A percentile compares a stretch with the other conserved stretches of the same genome.
Conservation (phyloP, 805 yeast species). For the Wickerhamiella lipophila region DNA sequence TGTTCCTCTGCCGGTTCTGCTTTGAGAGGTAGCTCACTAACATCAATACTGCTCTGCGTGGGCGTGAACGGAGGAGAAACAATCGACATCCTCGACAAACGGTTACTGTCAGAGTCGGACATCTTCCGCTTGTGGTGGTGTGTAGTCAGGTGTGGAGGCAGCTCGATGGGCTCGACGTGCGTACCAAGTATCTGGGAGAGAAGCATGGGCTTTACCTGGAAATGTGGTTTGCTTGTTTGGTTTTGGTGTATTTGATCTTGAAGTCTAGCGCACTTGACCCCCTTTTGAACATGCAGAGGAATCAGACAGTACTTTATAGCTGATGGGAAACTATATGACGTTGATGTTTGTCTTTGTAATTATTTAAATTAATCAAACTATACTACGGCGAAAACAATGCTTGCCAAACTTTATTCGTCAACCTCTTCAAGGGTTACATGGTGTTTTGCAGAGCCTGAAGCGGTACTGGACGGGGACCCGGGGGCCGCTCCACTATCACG, state of each 20-base stretch:
- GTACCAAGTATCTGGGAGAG: background rate
- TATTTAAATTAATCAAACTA: background rate
- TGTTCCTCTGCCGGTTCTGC: background rate
- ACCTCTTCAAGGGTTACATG: constrained; percentile 12
- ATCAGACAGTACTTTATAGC: no score
- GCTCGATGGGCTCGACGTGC: background rate
- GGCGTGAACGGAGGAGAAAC: constrained; percentile 30
- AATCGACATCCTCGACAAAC: constrained; percentile 22
- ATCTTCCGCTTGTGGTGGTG: background rate
- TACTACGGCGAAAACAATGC: background rate
- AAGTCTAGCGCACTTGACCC: no score
- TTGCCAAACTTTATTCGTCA: constrained; percentile 10
- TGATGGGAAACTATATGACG: no score
- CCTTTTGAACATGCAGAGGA: no score
- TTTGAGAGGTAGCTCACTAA: constrained; percentile 11
- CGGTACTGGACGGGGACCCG: background rate
- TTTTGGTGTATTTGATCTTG: no score
- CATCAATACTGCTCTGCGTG: constrained; percentile 17
- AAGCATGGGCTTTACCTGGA: background rate
- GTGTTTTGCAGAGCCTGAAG: constrained; percentile 5
- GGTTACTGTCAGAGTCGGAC: background rate
- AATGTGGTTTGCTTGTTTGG: background rate
- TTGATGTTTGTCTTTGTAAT: background rate
- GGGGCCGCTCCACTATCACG: background rate
- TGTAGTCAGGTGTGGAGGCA: constrained; percentile 2